Base-by-base conservation (phyloP, 495 filamentous ascomycete genomes). In the Mytilinidion resinicola region DNA sequence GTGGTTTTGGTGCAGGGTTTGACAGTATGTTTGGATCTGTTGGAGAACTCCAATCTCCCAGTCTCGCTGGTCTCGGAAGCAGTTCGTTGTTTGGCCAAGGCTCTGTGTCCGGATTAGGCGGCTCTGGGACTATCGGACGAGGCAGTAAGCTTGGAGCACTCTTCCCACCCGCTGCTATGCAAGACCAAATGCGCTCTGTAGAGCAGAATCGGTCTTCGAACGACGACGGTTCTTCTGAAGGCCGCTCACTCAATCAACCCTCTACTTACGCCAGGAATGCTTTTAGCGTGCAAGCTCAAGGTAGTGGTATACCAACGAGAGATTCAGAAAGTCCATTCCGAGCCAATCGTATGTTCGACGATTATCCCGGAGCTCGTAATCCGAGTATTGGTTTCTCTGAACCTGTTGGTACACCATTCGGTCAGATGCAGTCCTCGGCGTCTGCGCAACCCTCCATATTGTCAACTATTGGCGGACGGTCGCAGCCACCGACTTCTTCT, bases 91-190 rank as follows among this genome's bases (percentile, higher is more conserved):
- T 85, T 58, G 75, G 79, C 20, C 46, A 19, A 49, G 46, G 46
- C 21, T 57, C 75, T 14, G 73, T 69, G 11, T 69, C 78, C 49
- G 84, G 78, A 1, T 71, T 84, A 34, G 82, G 82, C 58, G 82
- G 78, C 37, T 73, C 74, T 41, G 76, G 77, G 34, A 80, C 82
- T 35, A 76, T 85, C 39, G 84, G 85, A 34, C 82, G 92, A 53
- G 84, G 83, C 0, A 92, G 89, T 72, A 95, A 90, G 70, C 74
- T 97, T 52, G 87, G 86, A 0, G 91, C 90, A 1, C 78, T 98
- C 39, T 96, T 98, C 67, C 25, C 25, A 30, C 90, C 92, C 12
- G 67, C 78, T 9, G 84, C 86, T 2, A 91, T 95, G 86, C 89
- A 93, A 69, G 89, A 91, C n/a, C 88, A 91, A 67, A 87, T 90